Evolutionary conservation across 768 basidiomycete genomes (phyloP).

Genomic region (Boletus rex-veris): DNA sequence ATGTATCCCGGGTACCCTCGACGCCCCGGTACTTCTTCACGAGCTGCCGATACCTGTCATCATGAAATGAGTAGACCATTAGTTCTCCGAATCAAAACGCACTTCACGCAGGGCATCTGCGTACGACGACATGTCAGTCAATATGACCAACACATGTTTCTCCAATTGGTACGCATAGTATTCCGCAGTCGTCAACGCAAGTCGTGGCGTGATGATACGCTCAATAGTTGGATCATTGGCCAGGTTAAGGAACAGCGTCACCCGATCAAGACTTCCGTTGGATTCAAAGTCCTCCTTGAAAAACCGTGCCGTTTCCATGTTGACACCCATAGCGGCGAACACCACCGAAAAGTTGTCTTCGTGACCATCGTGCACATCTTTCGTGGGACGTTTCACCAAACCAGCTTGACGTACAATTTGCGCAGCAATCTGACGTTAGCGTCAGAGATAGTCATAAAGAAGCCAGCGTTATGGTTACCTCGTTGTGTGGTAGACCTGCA

Average conservation of each 20-base stretch:
- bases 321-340: conserved; percentile 99
- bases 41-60: conserved; percentile 82
- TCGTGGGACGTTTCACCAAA: conserved; percentile 92
- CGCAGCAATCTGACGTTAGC: conserved; percentile 78
- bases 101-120: conserved; percentile 95
- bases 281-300: conserved; percentile 99
- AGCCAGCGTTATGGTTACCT: conserved; percentile 47
- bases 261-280: conserved; percentile 94
- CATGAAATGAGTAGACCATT: conserved; percentile 5
- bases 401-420: conserved; percentile 99
- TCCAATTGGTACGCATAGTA: conserved; percentile 99
- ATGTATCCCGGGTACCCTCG: conserved; percentile 98
- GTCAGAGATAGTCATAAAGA: conserved; percentile 24
- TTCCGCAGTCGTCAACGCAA: conserved; percentile 97
- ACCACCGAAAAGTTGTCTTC: conserved; percentile 99
- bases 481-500: conserved; percentile 97
- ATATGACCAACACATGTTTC: conserved; percentile 98
- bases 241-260: conserved; percentile 96
- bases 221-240: conserved; percentile 99
- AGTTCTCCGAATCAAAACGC: conserved; percentile 29
- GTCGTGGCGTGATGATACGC: conserved; percentile 97
- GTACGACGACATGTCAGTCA: conserved; percentile 99
- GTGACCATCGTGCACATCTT: conserved; percentile 97
- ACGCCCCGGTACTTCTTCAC: conserved; percentile 98
- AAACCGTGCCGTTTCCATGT: conserved; percentile 99